These are phyloP conservation scores for Yarrowia galli DNA, from an alignment of 1,139 yeast species.

Conservation along the genomic window DNA sequence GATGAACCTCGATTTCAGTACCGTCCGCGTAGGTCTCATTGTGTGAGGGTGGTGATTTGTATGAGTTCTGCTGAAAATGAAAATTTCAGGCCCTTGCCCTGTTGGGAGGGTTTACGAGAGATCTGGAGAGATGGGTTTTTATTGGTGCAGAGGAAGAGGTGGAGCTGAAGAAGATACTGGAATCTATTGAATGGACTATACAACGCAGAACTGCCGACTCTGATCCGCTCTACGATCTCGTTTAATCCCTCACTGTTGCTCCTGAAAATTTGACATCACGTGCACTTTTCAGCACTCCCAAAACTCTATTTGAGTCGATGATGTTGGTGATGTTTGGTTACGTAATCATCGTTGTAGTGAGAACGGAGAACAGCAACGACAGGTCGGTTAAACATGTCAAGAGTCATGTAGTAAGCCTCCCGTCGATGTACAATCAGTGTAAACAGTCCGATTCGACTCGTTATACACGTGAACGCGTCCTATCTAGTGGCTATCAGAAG, in stretches of 20 bases:
- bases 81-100: constrained; percentile 36
- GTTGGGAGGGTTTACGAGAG: constrained; percentile 17
- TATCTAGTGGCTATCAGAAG: too few relatives aligned
- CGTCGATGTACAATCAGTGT: too few relatives aligned
- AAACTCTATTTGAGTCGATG: background rate
- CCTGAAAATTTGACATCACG: background rate
- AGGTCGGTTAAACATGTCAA: too few relatives aligned
- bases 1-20: constrained; percentile 30
- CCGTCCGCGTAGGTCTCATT: constrained; percentile 34
- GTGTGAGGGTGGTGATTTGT: constrained; percentile 26
- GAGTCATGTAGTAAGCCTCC: too few relatives aligned
- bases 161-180: background rate
- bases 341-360: background rate
- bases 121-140: background rate
- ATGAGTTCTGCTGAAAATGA: constrained; percentile 12
- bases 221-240: background rate
- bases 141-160: background rate
- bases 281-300: constrained; percentile 1
- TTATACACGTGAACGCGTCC: background rate
- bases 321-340: background rate
- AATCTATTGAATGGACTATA: background rate
- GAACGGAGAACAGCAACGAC: background rate
- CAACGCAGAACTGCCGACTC: background rate
- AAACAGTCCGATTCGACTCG: background rate
- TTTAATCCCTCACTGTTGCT: background rate